Evolutionary conservation across 2,329 filamentous ascomycete species (phyloP), one percentile per base, ranked within the genome.

Genomic region (Xylariaceae sp.): DNA sequence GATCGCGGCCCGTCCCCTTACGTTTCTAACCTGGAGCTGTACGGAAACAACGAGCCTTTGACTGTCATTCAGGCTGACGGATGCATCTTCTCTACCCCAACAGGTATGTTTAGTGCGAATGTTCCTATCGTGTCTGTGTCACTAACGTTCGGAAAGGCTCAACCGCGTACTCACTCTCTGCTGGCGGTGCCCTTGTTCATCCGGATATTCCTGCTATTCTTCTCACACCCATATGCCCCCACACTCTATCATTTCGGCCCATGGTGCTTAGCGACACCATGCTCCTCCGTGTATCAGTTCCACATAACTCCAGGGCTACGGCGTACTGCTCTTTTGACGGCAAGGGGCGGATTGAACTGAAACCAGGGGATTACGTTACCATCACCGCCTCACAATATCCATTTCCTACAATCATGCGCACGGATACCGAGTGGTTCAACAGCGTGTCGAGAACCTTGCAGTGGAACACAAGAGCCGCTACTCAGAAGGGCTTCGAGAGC

Each of bases 281-380:
- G 79, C 85, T 92, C 15, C 83, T 99, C 56, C 89, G 92, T 47
- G 89, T 99, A 49, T 87, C 88, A 5, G 86, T 99, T 12, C 94
- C 94, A 0, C 80, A 81, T 58, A 85, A 86, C 66, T 95, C 89
- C 37, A 88, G 94, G 44, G 92, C 92, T 15, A 96, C 91, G 0
- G 94, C 94, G 1, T 96, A 96, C 77, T 96, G 92, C 69, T 90
- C 91, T 39, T 99, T 99, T 69, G 94, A 99, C 68, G 94, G 94
- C 71, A 99, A 97, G 72, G 92, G 91, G 52, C 90, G 94, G 47
- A 83, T 99, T 41, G 92, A 99, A 72, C 84, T 99, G 34, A 86
- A 87, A 58, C 89, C 92, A 66, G 94, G 94, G 50, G 94, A 99
- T 72, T 89, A 92, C 65, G 94, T 99, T 69, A 96, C 92, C 56